phyloP scores from a whole-genome alignment of 495 filamentous ascomycete genomes.

The Penicillium soppii region DNA sequence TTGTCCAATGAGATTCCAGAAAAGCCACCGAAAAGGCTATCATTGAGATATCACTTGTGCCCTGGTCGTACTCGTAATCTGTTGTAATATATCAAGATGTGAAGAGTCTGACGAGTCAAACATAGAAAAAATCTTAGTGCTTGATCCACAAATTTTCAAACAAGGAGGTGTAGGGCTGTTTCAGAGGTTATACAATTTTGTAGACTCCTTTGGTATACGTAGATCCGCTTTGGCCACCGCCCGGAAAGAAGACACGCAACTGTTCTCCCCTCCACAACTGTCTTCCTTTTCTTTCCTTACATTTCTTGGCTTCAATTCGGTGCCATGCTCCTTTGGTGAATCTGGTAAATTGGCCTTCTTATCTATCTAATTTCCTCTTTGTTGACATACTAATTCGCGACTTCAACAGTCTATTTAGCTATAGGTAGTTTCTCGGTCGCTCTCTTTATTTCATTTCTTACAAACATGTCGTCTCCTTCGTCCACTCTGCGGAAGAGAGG shows the following conservation, averaged over 20 bases:
- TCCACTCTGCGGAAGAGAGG: slow-evolving; percentile 53
- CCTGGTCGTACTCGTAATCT: too few relatives aligned
- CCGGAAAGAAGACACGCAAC: slow-evolving; percentile 18
- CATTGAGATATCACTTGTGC: neutral
- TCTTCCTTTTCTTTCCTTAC: slow-evolving; percentile 12
- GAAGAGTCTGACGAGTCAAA: too few relatives aligned
- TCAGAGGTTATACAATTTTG: neutral
- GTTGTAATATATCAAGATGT: too few relatives aligned
- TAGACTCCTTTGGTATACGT: slow-evolving; percentile 1
- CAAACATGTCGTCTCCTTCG: slow-evolving; percentile 41
- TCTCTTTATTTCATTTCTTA: slow-evolving; percentile 25
- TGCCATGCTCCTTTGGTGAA: slow-evolving; percentile 32
- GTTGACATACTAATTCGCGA: slow-evolving; percentile 3
- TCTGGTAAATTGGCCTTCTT: slow-evolving; percentile 19
- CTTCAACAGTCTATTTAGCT: slow-evolving; percentile 31
- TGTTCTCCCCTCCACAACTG: slow-evolving; percentile 3
- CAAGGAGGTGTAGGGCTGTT: neutral
- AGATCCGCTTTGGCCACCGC: slow-evolving; percentile 11
- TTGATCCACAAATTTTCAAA: too few relatives aligned
- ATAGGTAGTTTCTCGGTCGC: slow-evolving; percentile 38
- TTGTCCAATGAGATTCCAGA: neutral
- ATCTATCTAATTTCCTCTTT: neutral
- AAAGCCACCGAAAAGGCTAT: neutral
- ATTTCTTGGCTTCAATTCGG: slow-evolving; percentile 17
- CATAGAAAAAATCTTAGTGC: too few relatives aligned